Base-by-base conservation (phyloP, 768 basidiomycete genomes). In the Trametes cingulata region DNA sequence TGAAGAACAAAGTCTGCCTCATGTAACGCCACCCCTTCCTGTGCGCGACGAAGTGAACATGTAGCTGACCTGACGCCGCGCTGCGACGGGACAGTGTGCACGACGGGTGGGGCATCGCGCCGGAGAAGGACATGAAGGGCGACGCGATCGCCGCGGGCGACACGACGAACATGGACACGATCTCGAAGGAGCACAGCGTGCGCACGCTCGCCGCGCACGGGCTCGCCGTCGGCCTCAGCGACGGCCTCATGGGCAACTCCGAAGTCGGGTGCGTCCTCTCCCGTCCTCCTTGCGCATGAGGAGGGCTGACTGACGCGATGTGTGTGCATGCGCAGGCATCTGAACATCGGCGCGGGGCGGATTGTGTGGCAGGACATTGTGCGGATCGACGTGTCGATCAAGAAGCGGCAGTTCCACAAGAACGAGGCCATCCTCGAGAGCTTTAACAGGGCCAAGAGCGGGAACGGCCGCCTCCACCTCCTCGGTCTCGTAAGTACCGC, bases 301-400 rank as follows among this genome's bases (percentile, higher is more conserved):
- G 39, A 36, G 20, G 39, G 41, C 15, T 33, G n/a, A 36, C 53
- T 50, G 10, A 56, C 56, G 41, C 42, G 19, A 40, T 41, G 10
- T 33, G 35, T 49, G 19, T 24, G 40, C 20, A 15, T 43, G 3
- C 59, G n/a, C 61, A 96, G 94, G 3, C 95, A 97, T 71, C 76
- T 97, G 61, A 98, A 98, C 75, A 93, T 95, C 65, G 95, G 95
- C 35, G 95, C 95, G 53, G 95, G 95, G 0, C 87, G 95, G 20
- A 82, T 97, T 50, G 94, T 97, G 27, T 97, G 95, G 95, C 95
- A 98, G 73, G 95, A 98, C 68, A 98, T 98, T 66, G 95, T 97
- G 68, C 85, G 88, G 63, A 97, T 97, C 69, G 95, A 98, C 68
- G 88, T 94, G 47, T 81, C 87, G 19, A 96, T 98, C 75, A 87